These are phyloP conservation scores for Wilcoxina mikolae DNA, from an alignment of 495 filamentous ascomycete genomes.

Conservation along the genomic window DNA sequence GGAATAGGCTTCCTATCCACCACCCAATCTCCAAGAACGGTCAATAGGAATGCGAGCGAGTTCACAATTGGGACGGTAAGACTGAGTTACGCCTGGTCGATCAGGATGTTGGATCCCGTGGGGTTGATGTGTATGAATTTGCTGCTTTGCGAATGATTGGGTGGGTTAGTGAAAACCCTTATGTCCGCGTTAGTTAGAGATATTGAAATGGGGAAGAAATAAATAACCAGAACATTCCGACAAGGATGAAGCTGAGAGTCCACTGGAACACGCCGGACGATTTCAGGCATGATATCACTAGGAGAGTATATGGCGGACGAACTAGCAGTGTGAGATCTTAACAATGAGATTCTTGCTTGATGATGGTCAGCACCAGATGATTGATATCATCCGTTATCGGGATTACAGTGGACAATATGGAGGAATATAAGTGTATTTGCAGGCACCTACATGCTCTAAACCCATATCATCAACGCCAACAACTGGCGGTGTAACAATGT, in stretches of 20 bases:
- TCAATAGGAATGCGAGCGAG: slow-evolving; percentile 86
- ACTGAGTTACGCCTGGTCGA: slow-evolving; percentile 89
- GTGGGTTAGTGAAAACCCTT: slow-evolving; percentile 27
- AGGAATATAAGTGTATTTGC: no score
- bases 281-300: no score
- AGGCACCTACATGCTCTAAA: no score
- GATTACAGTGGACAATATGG: no score
- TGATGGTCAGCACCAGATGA: background rate
- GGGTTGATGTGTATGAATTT: slow-evolving; percentile 38
- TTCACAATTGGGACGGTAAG: slow-evolving; percentile 92
- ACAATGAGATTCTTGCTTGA: no score
- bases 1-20: slow-evolving; percentile 79
- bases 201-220: background rate
- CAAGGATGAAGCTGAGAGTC: slow-evolving; percentile 67
- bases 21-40: slow-evolving; percentile 89
- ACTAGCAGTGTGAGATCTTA: no score
- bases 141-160: slow-evolving; percentile 54
- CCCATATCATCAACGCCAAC: background rate
- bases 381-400: no score
- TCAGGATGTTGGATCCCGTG: slow-evolving; percentile 47
- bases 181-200: background rate
- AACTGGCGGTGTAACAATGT: no score
- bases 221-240: slow-evolving; percentile 64
- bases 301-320: no score
- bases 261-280: slow-evolving; percentile 14